These are phyloP conservation scores for Ophiostoma sp. DNA, from an alignment of 2,329 filamentous ascomycete genomes.

Conservation along the genomic window DNA sequence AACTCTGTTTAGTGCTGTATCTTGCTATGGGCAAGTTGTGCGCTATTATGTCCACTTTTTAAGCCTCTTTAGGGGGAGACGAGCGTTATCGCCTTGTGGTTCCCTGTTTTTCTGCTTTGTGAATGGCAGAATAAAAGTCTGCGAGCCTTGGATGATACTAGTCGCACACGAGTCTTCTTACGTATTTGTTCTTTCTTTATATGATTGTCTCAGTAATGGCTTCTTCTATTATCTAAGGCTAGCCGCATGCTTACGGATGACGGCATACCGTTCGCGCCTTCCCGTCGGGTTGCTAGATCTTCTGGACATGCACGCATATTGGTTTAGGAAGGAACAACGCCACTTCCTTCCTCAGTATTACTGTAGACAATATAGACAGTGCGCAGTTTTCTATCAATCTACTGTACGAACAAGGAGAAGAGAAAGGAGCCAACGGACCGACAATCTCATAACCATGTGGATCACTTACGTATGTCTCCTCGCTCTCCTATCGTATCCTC, in stretches of 20 bases:
- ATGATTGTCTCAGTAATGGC: no score
- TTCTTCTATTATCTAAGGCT: not conserved
- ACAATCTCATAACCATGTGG: constrained; percentile 7
- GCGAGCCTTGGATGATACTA: not conserved
- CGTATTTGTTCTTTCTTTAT: not conserved
- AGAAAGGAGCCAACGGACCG: not conserved
- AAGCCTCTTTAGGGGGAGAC: constrained; percentile 11
- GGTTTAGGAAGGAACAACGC: not conserved
- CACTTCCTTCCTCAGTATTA: not conserved
- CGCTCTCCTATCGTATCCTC: not conserved
- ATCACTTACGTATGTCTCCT: constrained; percentile 20
- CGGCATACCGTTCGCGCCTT: not conserved
- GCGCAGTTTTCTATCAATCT: not conserved
- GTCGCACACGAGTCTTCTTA: not conserved
- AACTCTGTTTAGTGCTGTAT: constrained; percentile 13
- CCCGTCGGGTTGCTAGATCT: not conserved
- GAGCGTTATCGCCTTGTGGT: constrained; percentile 1
- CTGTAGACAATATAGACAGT: not conserved
- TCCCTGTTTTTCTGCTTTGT: not conserved
- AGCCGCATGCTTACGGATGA: not conserved
- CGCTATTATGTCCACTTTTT: constrained; percentile 15
- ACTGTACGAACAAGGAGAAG: not conserved
- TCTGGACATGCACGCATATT: not conserved
- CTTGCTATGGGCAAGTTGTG: not conserved
- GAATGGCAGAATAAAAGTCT: not conserved